Conservation (phyloP, 106 monocot genomes). For the Allium fistulosum region DNA sequence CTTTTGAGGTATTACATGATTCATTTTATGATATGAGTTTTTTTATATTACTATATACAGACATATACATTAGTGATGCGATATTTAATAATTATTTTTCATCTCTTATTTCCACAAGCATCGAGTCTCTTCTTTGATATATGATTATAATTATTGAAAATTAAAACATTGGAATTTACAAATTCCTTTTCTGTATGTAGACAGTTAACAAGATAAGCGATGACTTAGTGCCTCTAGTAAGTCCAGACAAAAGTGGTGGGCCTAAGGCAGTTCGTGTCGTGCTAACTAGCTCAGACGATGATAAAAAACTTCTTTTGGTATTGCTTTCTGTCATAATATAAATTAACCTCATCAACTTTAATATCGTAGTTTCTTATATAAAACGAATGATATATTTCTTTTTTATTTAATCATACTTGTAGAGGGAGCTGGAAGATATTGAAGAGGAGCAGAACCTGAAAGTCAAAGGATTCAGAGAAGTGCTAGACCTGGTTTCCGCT, state of each 20-base stretch:
- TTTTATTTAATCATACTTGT: constrained; percentile 1
- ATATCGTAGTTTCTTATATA: neutral
- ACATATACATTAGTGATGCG: too few species aligned
- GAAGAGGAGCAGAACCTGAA: constrained; percentile 68
- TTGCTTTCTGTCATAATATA: neutral
- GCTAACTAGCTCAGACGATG: constrained; percentile 69
- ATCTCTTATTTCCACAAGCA: too few species aligned
- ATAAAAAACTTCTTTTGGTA: constrained; percentile 67
- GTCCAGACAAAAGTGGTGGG: constrained; percentile 37
- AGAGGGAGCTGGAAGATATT: constrained; percentile 41
- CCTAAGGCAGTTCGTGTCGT: constrained; percentile 54
- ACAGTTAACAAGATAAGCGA: constrained; percentile 40
- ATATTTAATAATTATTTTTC: too few species aligned
- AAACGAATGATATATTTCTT: neutral
- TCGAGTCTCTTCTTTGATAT: too few species aligned
- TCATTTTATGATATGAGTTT: neutral
- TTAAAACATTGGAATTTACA: neutral
- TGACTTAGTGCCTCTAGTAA: constrained; percentile 61
- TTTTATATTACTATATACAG: too few species aligned
- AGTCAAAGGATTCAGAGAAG: constrained; percentile 78
- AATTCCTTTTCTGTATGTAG: constrained; percentile 20
- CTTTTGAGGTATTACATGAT: constrained; percentile 16
- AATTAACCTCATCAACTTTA: too few species aligned
- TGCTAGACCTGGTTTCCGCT: constrained; percentile 71
- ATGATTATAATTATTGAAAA: too few species aligned